Conservation (phyloP, 2,329 filamentous ascomycete species). For the Catunica adiposa region DNA sequence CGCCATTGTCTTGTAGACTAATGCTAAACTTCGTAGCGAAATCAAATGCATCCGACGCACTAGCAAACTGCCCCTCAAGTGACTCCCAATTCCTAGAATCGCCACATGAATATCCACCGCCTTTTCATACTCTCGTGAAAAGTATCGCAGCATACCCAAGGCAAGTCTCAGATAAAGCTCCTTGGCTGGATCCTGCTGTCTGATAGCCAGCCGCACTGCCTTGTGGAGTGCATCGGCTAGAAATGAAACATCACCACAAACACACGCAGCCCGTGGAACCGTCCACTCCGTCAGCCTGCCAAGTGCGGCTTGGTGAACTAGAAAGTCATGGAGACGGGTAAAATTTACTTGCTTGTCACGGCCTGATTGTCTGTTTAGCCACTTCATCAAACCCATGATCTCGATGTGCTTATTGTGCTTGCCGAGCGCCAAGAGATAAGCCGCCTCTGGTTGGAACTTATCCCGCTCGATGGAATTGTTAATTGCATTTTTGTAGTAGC, state of each 20-base stretch:
- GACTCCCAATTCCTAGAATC: slow-evolving; percentile 24
- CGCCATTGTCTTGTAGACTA: slow-evolving; percentile 23
- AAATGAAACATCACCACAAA: slow-evolving; percentile 20
- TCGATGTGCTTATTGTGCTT: slow-evolving; percentile 23
- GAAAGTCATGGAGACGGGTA: slow-evolving; percentile 21
- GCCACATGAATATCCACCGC: slow-evolving; percentile 23
- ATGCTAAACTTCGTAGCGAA: slow-evolving; percentile 25
- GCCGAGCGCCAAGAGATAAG: slow-evolving; percentile 23
- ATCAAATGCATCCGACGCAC: slow-evolving; percentile 25
- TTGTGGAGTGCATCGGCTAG: slow-evolving; percentile 20
- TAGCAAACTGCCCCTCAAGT: slow-evolving; percentile 24
- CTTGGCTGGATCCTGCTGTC: slow-evolving; percentile 23
- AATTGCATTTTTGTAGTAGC: slow-evolving; percentile 25
- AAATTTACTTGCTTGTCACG: slow-evolving; percentile 5
- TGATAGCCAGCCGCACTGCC: slow-evolving; percentile 22
- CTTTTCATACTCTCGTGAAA: slow-evolving; percentile 22
- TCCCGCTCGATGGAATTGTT: slow-evolving; percentile 19
- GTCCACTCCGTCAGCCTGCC: slow-evolving; percentile 26
- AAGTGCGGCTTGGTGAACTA: slow-evolving; percentile 21
- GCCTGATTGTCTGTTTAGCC: slow-evolving; percentile 20
- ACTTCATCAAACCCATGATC: slow-evolving; percentile 22
- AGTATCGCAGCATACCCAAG: slow-evolving; percentile 22
- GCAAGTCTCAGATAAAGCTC: slow-evolving; percentile 25
- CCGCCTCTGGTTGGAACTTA: slow-evolving; percentile 24
- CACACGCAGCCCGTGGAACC: slow-evolving; percentile 24